Percentiles rank a stretch among this genome's conserved stretches.
Evolutionary conservation across 2,329 filamentous ascomycete genomes (phyloP).

Genomic region (Monilinia fructicola): DNA sequence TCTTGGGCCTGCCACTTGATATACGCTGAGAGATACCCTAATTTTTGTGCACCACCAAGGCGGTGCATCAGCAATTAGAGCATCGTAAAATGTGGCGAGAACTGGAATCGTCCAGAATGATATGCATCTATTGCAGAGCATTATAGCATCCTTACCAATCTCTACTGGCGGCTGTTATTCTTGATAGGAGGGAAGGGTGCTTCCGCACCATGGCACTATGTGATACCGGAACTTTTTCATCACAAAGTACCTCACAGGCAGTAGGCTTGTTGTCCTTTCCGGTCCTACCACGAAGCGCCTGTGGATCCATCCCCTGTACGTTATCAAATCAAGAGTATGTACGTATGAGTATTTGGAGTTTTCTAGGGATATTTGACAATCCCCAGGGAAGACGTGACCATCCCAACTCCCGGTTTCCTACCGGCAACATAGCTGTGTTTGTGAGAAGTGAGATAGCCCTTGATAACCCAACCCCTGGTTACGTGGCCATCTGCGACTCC

Average conservation of each 20-base stretch:
- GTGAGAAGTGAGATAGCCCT: not conserved
- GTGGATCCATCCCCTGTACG: not conserved
- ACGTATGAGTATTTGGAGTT: conserved; percentile 12
- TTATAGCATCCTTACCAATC: not conserved
- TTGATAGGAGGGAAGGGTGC: not conserved
- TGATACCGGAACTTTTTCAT: too few relatives aligned
- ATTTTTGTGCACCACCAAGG: too few relatives aligned
- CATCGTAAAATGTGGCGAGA: not conserved
- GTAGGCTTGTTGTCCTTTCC: not conserved
- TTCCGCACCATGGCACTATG: not conserved
- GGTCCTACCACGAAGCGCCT: not conserved
- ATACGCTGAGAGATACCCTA: too few relatives aligned
- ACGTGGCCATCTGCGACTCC: not conserved
- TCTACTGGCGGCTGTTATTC: not conserved
- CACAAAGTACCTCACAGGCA: not conserved
- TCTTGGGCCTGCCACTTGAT: not conserved
- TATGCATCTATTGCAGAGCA: not conserved
- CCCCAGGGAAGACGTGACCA: conserved; percentile 50
- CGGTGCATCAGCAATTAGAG: not conserved
- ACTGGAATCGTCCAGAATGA: not conserved
- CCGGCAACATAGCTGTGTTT: not conserved
- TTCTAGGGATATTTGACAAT: conserved; percentile 27
- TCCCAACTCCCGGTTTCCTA: conserved; percentile 44
- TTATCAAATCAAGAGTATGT: not conserved
- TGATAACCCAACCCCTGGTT: not conserved